Percentiles rank a stretch among this genome's conserved stretches.
Conservation (phyloP, 345 rosid species). For the Nasturtium officinale region DNA sequence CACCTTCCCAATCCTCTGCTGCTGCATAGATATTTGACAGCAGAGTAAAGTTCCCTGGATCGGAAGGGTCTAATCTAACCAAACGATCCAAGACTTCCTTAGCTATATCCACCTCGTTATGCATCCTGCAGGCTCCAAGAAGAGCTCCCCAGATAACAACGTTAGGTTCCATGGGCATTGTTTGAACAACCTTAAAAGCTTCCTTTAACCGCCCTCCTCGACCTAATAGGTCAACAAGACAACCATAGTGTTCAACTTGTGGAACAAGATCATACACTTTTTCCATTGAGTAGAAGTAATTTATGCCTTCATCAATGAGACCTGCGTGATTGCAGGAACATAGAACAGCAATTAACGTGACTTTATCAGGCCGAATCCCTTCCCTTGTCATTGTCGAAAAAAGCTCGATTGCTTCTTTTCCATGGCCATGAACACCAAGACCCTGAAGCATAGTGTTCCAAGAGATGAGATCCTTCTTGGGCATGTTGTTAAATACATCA, state of each 20-base stretch:
- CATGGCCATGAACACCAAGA: slow-evolving; percentile 78
- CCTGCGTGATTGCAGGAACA: slow-evolving; percentile 91
- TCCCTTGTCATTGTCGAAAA: slow-evolving; percentile 70
- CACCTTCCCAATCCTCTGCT: slow-evolving; percentile 67
- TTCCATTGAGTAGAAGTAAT: slow-evolving; percentile 67
- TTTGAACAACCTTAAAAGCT: slow-evolving; percentile 62
- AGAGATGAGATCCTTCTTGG: slow-evolving; percentile 64
- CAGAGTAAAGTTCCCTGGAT: slow-evolving; percentile 61
- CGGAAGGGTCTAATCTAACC: slow-evolving; percentile 51
- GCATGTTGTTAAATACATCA: slow-evolving; percentile 59
- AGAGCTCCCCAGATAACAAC: slow-evolving; percentile 84
- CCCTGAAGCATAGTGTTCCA: slow-evolving; percentile 93
- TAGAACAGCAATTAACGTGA: slow-evolving; percentile 67
- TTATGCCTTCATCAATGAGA: slow-evolving; percentile 67
- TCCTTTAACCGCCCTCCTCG: slow-evolving; percentile 75
- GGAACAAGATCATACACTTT: slow-evolving; percentile 66
- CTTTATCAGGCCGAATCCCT: slow-evolving; percentile 68
- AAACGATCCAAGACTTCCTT: slow-evolving; percentile 56
- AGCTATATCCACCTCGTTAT: slow-evolving; percentile 58
- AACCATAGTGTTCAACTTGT: slow-evolving; percentile 83
- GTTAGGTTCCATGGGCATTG: slow-evolving; percentile 82
- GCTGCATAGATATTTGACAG: slow-evolving; percentile 72
- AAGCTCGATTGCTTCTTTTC: slow-evolving; percentile 65
- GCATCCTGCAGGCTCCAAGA: slow-evolving; percentile 73
- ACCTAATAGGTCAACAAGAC: slow-evolving; percentile 83